phyloP scores from a whole-genome alignment of 2,329 filamentous ascomycete genomes.

The Fusarium tanahbumbuense region DNA sequence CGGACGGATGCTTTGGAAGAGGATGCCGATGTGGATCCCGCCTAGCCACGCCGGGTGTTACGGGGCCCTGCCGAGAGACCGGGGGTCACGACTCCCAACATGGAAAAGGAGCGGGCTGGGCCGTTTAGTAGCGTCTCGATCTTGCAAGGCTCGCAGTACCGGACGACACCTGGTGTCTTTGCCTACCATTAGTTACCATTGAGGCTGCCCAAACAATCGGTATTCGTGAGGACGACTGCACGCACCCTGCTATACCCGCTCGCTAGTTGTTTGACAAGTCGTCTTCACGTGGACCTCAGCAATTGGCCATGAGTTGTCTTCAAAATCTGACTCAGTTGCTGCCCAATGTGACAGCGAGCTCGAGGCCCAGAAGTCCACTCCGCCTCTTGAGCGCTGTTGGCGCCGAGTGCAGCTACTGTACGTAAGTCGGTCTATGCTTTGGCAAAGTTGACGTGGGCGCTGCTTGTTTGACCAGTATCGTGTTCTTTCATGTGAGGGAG shows the following conservation, averaged over 20 bases:
- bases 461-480: conserved; percentile 9
- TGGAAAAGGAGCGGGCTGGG: conserved; percentile 31
- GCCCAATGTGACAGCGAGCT: conserved; percentile 43
- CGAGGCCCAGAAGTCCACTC: conserved; percentile 21
- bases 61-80: conserved; percentile 29
- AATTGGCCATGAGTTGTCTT: conserved; percentile 40
- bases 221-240: conserved; percentile 10
- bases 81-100: conserved; percentile 12
- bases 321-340: conserved; percentile 39
- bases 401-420: conserved; percentile 23
- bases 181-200: conserved; percentile 5
- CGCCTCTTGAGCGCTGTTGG: conserved; percentile 20
- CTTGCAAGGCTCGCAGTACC: conserved; percentile 24
- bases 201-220: conserved; percentile 25
- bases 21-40: conserved; percentile 30
- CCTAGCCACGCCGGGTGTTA: conserved; percentile 8
- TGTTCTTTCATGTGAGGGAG: conserved; percentile 37
- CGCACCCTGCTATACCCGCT: conserved; percentile 9
- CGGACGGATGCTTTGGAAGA: conserved; percentile 24
- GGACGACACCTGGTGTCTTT: not conserved
- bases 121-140: conserved; percentile 30
- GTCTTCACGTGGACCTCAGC: conserved; percentile 40
- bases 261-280: conserved; percentile 9
- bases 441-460: conserved; percentile 28
- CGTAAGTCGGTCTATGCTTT: conserved; percentile 28